Base-by-base conservation (phyloP, 768 basidiomycete genomes). In the Leccinum obscurum region DNA sequence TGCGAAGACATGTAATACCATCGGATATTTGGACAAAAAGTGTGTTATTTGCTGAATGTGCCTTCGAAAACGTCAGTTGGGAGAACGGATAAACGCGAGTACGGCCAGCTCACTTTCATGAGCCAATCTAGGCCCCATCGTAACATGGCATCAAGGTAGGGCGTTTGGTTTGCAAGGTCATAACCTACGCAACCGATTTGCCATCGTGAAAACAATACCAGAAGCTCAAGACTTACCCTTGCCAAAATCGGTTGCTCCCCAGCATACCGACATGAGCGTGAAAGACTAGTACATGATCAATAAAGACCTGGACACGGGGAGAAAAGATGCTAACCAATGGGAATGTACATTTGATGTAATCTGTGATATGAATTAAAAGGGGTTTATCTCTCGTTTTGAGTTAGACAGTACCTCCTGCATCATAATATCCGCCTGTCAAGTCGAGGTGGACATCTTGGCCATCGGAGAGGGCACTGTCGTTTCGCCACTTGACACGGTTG, bases 81-180 rank as follows among this genome's bases (percentile, higher is more conserved):
- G 20, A 55, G 26, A 52, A 26, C 35, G 6, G 32, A 41, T 41
- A 41, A 41, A 41, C 17, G 17, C n/a, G 8, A 53, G 22, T 14
- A 55, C 7, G 11, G 3, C 22, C 17, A n/a, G 55, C 78, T 62
- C 58, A 88, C 93, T 79, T 92, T 93, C 55, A 95, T 92, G 54
- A 95, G 77, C 93, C 93, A 97, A 73, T 93, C 89, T 50, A 93
- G 82, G 26, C 93, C 89, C 92, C 92, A 96, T 61, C 94, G 85
- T 55, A 96, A 77, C 80, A 91, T 94, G 62, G 85, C 84, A 67
- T 97, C 95, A n/a, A 97, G 84, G 72, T 96, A 97, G 3, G 85
- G 83, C 1, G 93, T 93, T 75, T 96, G 94, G 56, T 92, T 90
- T 55, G 92, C 86, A 54, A 85, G 66, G 64, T 94, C 92, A 69